These are phyloP conservation scores for Fonsecaea nubica DNA, from an alignment of 2,329 filamentous ascomycete species.

Conservation along the genomic window DNA sequence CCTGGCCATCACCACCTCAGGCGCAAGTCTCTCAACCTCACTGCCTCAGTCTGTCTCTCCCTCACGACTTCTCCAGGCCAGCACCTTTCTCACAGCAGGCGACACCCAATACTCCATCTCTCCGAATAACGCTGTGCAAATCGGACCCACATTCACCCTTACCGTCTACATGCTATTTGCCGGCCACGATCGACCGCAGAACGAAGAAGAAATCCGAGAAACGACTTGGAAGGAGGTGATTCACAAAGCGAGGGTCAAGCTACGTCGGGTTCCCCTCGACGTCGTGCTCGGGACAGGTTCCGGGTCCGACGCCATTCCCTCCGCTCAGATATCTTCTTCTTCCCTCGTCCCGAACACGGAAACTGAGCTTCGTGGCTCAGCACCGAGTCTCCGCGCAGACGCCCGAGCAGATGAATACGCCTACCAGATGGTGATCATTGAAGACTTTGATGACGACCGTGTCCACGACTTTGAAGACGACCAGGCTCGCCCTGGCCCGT, in stretches of 20 bases:
- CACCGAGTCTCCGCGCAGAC: conserved; percentile 47
- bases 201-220: conserved; percentile 65
- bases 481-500: conserved; percentile 59
- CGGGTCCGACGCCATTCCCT: conserved; percentile 45
- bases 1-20: conserved; percentile 91
- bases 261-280: conserved; percentile 72
- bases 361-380: neutral
- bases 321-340: conserved; percentile 39
- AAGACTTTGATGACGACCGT: conserved; percentile 77
- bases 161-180: conserved; percentile 96
- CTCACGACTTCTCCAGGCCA: conserved; percentile 88
- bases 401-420: conserved; percentile 68
- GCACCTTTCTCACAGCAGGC: conserved; percentile 84
- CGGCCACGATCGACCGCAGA: conserved; percentile 70
- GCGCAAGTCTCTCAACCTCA: conserved; percentile 80
- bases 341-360: conserved; percentile 6
- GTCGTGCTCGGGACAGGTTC: conserved; percentile 47
- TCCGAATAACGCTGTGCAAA: conserved; percentile 71
- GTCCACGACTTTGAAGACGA: conserved; percentile 69
- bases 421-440: conserved; percentile 81
- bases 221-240: conserved; percentile 95
- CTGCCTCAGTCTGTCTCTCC: conserved; percentile 85
- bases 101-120: conserved; percentile 80
- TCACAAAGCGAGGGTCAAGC: conserved; percentile 85
- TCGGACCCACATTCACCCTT: conserved; percentile 83